These are phyloP conservation scores for Aphelidium insulamus DNA, from an alignment of 371 early-diverging fungal genomes.

Conservation along the genomic window DNA sequence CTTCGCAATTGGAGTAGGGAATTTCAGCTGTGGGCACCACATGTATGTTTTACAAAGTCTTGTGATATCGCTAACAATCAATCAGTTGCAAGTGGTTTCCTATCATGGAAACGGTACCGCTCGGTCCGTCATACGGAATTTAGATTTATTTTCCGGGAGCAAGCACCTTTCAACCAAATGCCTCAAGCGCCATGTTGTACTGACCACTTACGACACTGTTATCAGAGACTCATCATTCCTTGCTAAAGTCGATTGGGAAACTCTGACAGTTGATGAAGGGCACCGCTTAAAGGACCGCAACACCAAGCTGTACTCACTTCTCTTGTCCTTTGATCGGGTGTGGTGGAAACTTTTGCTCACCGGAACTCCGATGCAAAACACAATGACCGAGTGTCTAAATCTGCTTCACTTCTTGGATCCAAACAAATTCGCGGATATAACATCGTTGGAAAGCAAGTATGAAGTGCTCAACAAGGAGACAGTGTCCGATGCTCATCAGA, in stretches of 20 bases:
- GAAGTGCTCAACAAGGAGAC: conserved; percentile 16
- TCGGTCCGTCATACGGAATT: conserved; percentile 24
- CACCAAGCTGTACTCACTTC: conserved; percentile 35
- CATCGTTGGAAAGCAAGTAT: conserved; percentile 26
- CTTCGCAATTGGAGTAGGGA: conserved; percentile 63
- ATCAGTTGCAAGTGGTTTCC: conserved; percentile 25
- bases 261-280: conserved; percentile 59
- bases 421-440: conserved; percentile 15
- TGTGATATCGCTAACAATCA: background rate
- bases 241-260: conserved; percentile 27
- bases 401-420: conserved; percentile 56
- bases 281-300: conserved; percentile 64
- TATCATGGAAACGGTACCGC: conserved; percentile 20
- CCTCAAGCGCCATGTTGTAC: conserved; percentile 48
- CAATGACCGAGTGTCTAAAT: conserved; percentile 39
- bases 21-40: conserved; percentile 51
- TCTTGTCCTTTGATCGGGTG: conserved; percentile 20
- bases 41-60: background rate
- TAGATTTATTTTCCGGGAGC: conserved; percentile 31
- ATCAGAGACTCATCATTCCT: conserved; percentile 22
- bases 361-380: conserved; percentile 60
- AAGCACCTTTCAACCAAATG: conserved; percentile 6
- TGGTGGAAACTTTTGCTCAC: conserved; percentile 48
- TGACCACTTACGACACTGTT: conserved; percentile 53
- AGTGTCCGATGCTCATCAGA: conserved; percentile 14